phyloP scores from a whole-genome alignment of 176 grass and related monocot species.

The Aegilops longissima region DNA sequence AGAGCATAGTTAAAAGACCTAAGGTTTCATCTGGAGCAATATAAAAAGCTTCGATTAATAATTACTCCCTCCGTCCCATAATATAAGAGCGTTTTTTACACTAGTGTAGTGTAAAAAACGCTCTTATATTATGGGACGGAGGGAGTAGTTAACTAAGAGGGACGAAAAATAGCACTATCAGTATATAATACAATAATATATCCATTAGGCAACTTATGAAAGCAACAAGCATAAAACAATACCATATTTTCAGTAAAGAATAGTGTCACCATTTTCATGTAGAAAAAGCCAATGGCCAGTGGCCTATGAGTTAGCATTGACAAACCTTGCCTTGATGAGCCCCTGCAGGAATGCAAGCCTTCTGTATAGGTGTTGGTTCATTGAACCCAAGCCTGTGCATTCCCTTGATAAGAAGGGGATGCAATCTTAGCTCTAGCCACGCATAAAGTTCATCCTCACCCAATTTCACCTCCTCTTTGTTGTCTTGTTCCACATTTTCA shows the following conservation, averaged over 20 bases:
- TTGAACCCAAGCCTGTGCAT: slow-evolving; percentile 76
- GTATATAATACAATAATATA: background rate
- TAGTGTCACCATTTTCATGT: background rate
- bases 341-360: slow-evolving; percentile 77
- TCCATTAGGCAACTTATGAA: background rate
- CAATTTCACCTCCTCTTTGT: slow-evolving; percentile 41
- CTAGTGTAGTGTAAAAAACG: too few species aligned
- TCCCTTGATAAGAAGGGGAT: slow-evolving; percentile 70
- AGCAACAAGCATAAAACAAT: background rate
- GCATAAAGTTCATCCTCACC: slow-evolving; percentile 75
- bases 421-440: slow-evolving; percentile 78
- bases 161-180: background rate
- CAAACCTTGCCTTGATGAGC: slow-evolving; percentile 96
- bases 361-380: slow-evolving; percentile 89
- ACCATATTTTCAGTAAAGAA: background rate
- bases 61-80: too few species aligned
- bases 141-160: background rate
- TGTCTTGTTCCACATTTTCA: slow-evolving; percentile 34
- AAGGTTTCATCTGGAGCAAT: background rate
- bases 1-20: slow-evolving; percentile 1
- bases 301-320: background rate
- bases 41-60: background rate
- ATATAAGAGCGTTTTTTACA: too few species aligned
- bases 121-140: too few species aligned
- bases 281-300: slow-evolving; percentile 5